Base-by-base conservation (phyloP, 306 rosid genomes). In the Biancaea sappan region DNA sequence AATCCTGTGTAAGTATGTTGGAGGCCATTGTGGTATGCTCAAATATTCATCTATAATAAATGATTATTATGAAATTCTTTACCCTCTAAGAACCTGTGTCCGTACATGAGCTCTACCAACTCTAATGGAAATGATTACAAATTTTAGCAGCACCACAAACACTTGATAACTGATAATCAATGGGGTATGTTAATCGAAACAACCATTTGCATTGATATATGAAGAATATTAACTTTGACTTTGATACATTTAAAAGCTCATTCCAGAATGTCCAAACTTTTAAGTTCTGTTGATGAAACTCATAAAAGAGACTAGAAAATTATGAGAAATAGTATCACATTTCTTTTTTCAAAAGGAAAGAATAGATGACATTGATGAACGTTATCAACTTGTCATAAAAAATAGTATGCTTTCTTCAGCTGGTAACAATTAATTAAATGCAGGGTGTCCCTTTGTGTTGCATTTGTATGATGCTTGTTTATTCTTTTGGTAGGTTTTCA, bases 401-500 rank as follows among this genome's bases (percentile, higher is more conserved):
- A 35, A 35, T 25, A 60, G 25, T 35, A 34, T 63, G 6, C 58
- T 66, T 61, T 71, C 60, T 62, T 34, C 28, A 15, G 40, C 73
- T 22, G 26, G 62, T 57, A 46, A 53, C 16, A 67, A 37, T 22
- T 76, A 16, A 65, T 57, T 29, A 65, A 65, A 71, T 50, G 32
- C 52, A 28, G 13, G n/a, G 3, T 47, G 9, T 31, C 44, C 56
- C 32, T 62, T 40, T 35, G 4, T 76, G 65, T 37, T 48, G 38
- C 15, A 25, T 40, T 66, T 40, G 4, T 65, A 19, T 70, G 77
- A 32, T 75, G 57, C 40, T 48, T 54, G 31, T 62, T 82, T 77
- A 40, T 44, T 54, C 60, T 54, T 44, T 69, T 61, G 59, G 69
- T 57, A 70, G 75, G 77, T 70, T 74, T 70, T 57, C 56, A 21